Conservation (phyloP, 352 stramenopile genomes). For the Globisporangium radiosum region DNA sequence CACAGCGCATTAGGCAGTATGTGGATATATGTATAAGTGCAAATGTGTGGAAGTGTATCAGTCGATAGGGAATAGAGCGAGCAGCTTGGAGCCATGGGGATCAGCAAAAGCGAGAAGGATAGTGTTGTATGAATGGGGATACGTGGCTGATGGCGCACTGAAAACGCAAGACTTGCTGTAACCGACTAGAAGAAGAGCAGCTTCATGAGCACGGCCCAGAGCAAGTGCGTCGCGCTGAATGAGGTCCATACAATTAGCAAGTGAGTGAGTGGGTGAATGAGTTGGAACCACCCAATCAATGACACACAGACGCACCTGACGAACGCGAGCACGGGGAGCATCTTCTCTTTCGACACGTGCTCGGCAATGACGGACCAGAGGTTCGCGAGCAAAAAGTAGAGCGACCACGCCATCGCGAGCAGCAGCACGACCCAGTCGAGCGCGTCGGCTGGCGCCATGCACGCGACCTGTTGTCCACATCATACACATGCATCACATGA, state of each 20-base stretch:
- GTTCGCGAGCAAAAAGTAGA: conserved; percentile 80
- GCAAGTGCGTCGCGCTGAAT: conserved; percentile 60
- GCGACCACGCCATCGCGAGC: conserved; percentile 77
- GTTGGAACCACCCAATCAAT: neutral
- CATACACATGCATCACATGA: no score
- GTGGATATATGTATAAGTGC: neutral
- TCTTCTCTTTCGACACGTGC: conserved; percentile 83
- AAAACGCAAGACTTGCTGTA: no score
- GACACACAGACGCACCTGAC: conserved; percentile 46
- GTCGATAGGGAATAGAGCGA: no score
- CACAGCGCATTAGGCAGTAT: conserved; percentile 7
- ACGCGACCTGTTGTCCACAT: conserved; percentile 45
- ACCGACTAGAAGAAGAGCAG: conserved; percentile 74
- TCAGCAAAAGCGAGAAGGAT: neutral
- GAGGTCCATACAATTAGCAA: conserved; percentile 3
- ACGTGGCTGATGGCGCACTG: neutral
- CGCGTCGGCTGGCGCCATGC: conserved; percentile 60
- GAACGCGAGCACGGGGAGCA: conserved; percentile 73
- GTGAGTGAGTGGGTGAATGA: neutral
- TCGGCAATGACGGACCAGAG: conserved; percentile 70
- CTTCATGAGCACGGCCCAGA: conserved; percentile 84
- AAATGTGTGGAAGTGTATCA: no score
- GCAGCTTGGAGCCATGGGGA: no score
- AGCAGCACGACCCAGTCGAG: conserved; percentile 81
- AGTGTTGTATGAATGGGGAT: neutral